phyloP scores from a whole-genome alignment of 345 rosid species.

The Eucalyptus regnans region DNA sequence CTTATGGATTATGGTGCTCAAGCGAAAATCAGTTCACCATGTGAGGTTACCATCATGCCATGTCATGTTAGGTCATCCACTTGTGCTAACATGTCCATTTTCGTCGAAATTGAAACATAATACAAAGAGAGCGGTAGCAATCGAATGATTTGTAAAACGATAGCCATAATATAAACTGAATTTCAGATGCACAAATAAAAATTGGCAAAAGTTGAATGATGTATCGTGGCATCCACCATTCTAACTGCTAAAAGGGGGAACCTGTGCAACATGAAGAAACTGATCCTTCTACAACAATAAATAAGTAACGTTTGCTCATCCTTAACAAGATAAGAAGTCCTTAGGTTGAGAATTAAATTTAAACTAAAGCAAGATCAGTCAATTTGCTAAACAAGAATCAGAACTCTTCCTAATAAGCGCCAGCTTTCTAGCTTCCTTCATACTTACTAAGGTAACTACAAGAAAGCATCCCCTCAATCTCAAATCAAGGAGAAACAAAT shows the following conservation, averaged over 20 bases:
- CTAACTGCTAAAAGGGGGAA: not conserved
- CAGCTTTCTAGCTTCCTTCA: not conserved
- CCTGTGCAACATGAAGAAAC: not conserved
- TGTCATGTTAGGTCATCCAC: not conserved
- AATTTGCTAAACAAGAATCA: not conserved
- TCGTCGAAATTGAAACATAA: not conserved
- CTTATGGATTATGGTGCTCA: not conserved
- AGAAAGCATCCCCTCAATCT: not conserved
- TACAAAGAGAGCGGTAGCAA: not conserved
- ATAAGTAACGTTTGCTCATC: not conserved
- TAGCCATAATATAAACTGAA: not conserved
- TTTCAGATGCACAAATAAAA: not conserved
- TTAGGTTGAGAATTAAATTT: not conserved
- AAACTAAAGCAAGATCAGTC: not conserved
- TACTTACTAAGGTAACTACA: not conserved
- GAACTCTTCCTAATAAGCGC: not conserved
- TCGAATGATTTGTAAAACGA: not conserved
- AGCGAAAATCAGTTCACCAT: not conserved
- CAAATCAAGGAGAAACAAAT: not conserved
- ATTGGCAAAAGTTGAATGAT: not conserved
- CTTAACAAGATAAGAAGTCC: not conserved
- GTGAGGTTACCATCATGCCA: not conserved
- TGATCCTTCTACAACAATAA: not conserved
- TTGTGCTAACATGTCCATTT: not conserved
- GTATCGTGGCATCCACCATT: not conserved